Percentiles rank a stretch among this genome's conserved stretches.
These are phyloP conservation scores for Hanseniaspora valbyensis DNA, from an alignment of 805 yeast species.

Conservation along the genomic window DNA sequence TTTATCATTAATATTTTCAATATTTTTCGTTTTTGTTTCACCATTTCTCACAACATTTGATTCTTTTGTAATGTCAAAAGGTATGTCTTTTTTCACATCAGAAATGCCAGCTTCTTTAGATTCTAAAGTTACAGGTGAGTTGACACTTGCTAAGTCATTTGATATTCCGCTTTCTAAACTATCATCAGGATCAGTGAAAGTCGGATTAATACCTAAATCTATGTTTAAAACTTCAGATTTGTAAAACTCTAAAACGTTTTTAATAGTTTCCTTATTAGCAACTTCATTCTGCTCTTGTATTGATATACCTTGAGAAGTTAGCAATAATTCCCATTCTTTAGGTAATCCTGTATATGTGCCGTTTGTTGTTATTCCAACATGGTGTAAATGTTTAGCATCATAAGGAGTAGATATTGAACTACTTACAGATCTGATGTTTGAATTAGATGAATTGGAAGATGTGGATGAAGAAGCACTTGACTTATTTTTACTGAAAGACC, in stretches of 20 bases:
- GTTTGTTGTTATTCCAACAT: conserved; percentile 80
- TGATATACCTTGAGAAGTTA: conserved; percentile 78
- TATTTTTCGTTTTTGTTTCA: too few species aligned
- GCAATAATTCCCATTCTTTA: conserved; percentile 76
- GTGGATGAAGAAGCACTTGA: conserved; percentile 31
- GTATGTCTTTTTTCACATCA: too few species aligned
- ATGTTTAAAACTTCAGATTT: conserved; percentile 43
- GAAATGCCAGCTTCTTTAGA: background rate
- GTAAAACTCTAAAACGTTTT: conserved; percentile 80
- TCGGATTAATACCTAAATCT: conserved; percentile 34
- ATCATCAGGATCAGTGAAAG: conserved; percentile 24
- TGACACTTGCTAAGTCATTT: background rate
- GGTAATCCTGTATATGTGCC: conserved; percentile 91
- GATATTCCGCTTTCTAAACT: conserved; percentile 29
- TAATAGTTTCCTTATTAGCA: conserved; percentile 79
- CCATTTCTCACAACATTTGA: too few species aligned
- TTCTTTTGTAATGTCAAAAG: too few species aligned
- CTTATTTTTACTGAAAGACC: conserved; percentile 22
- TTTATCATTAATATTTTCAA: too few species aligned
- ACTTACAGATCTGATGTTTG: conserved; percentile 18
- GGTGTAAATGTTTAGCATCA: conserved; percentile 81
- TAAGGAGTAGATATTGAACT: conserved; percentile 79
- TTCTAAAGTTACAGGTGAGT: background rate
- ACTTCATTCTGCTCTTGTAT: conserved; percentile 68
- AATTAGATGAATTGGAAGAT: conserved; percentile 17